Conservation (phyloP, 192 early-diverging fungal genomes). For the Coemansia nantahalensis region DNA sequence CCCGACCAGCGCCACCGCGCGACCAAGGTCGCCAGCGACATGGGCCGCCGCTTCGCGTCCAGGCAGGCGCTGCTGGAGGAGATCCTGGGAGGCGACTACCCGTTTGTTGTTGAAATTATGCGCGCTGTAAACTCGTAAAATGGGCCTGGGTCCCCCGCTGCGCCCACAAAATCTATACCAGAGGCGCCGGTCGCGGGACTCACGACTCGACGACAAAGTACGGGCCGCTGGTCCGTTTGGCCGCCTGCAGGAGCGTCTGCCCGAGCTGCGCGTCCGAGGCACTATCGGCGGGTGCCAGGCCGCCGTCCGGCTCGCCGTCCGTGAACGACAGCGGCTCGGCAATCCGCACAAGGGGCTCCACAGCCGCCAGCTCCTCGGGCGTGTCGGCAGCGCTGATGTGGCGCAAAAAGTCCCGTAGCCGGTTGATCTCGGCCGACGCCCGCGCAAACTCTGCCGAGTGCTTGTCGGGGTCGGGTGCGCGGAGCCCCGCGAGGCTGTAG, state of each 20-base stretch:
- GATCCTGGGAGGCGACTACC: constrained; percentile 20
- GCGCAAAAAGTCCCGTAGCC: constrained; percentile 41
- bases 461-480: constrained; percentile 11
- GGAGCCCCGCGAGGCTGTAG: constrained; percentile 27
- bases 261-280: constrained; percentile 8
- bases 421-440: constrained; percentile 21
- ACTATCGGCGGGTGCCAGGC: no score
- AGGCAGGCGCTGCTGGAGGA: constrained; percentile 10
- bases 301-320: constrained; percentile 3
- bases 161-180: no score
- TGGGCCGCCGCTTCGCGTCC: neutral
- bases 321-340: constrained; percentile 31
- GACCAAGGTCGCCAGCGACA: constrained; percentile 10
- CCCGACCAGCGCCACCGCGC: constrained; percentile 15
- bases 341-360: constrained; percentile 33
- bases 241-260: constrained; percentile 5
- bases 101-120: constrained; percentile 12
- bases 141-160: no score
- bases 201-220: constrained; percentile 36
- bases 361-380: constrained; percentile 18
- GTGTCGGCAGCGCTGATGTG: constrained; percentile 20
- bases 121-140: no score
- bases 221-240: constrained; percentile 18
- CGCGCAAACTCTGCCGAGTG: constrained; percentile 5
- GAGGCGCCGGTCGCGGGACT: no score